Conservation (phyloP, 2,329 filamentous ascomycete genomes). For the Corniculantispora saksenae region DNA sequence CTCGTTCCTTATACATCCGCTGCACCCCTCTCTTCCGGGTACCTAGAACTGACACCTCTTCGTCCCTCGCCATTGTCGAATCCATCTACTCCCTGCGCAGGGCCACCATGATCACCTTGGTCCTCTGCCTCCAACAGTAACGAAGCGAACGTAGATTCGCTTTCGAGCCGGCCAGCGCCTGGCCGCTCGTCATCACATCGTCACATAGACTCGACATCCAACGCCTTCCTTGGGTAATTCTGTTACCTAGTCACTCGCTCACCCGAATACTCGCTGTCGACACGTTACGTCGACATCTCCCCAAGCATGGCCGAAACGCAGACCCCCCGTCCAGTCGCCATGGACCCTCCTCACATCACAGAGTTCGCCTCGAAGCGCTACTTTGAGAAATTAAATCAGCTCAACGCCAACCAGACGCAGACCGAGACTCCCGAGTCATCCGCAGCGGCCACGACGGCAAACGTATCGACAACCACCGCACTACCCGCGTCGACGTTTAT, state of each 20-base stretch:
- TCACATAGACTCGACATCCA: slow-evolving; percentile 13
- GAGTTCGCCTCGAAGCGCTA: slow-evolving; percentile 68
- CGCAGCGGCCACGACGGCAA: slow-evolving; percentile 26
- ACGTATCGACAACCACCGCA: slow-evolving; percentile 26
- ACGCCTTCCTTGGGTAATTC: slow-evolving; percentile 21
- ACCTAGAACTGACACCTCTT: not conserved
- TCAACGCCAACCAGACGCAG: slow-evolving; percentile 49
- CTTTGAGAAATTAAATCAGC: slow-evolving; percentile 61
- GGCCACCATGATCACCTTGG: slow-evolving; percentile 17
- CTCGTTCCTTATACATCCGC: not conserved
- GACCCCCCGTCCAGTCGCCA: slow-evolving; percentile 37
- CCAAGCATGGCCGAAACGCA: slow-evolving; percentile 36
- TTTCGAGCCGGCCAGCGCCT: slow-evolving; percentile 19
- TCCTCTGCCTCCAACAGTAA: slow-evolving; percentile 6
- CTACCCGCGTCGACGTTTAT: slow-evolving; percentile 47
- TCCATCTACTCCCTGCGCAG: not conserved
- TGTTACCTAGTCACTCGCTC: slow-evolving; percentile 27
- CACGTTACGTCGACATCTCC: slow-evolving; percentile 4
- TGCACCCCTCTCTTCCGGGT: not conserved
- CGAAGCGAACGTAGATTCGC: slow-evolving; percentile 16
- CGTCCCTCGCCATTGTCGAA: not conserved
- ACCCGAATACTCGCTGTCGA: slow-evolving; percentile 8
- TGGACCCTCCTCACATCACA: slow-evolving; percentile 64
- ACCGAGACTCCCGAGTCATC: slow-evolving; percentile 26
- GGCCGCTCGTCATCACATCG: slow-evolving; percentile 13